These are phyloP conservation scores for Fraxinus platypoda DNA, from an alignment of 305 asterid species.

Conservation along the genomic window DNA sequence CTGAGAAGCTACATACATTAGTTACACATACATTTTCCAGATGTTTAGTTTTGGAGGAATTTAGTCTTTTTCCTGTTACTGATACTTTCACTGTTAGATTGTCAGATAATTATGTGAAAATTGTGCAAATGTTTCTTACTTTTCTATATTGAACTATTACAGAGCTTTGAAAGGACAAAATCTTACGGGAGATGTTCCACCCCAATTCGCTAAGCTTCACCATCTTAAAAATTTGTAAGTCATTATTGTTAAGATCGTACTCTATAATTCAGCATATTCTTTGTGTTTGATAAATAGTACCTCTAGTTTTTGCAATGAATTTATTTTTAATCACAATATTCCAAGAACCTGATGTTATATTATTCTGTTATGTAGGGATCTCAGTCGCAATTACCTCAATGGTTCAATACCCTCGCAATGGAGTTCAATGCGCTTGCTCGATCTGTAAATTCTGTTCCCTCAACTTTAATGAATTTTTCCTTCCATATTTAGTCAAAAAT, in stretches of 20 bases:
- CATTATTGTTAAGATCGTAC: background rate
- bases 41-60: background rate
- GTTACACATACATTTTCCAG: background rate
- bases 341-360: background rate
- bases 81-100: slow-evolving; percentile 2
- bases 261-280: slow-evolving; percentile 14
- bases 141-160: slow-evolving; percentile 24
- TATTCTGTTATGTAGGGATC: slow-evolving; percentile 62
- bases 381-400: slow-evolving; percentile 67
- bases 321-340: background rate
- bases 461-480: background rate
- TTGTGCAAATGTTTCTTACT: slow-evolving; percentile 14
- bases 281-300: background rate
- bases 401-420: slow-evolving; percentile 79
- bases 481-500: background rate
- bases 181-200: slow-evolving; percentile 62
- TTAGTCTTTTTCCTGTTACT: background rate
- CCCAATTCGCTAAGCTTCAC: slow-evolving; percentile 66
- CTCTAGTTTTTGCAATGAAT: background rate
- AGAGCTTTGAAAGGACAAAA: slow-evolving; percentile 87
- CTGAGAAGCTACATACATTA: background rate
- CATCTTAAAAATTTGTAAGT: slow-evolving; percentile 73
- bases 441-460: slow-evolving; percentile 48
- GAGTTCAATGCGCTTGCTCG: slow-evolving; percentile 68
- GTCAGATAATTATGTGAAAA: background rate